phyloP scores from a whole-genome alignment of 768 basidiomycete species.

The Heimioporus sp. region DNA sequence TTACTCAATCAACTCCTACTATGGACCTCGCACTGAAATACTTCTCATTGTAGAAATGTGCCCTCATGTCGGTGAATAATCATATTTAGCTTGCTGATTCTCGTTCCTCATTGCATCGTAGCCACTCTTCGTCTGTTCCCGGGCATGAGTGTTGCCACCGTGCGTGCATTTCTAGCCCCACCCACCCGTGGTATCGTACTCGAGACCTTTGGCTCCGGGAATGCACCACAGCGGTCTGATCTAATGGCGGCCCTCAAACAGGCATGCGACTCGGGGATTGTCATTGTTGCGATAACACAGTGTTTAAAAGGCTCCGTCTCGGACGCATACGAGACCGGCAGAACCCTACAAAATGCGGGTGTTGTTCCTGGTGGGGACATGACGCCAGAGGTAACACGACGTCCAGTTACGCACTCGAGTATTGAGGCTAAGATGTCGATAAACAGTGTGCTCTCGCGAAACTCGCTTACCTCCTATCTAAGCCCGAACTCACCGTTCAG shows the following conservation, averaged over 20 bases:
- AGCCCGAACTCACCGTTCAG: slow-evolving; percentile 64
- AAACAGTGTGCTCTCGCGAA: slow-evolving; percentile 85
- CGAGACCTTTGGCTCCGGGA: slow-evolving; percentile 91
- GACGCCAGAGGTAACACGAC: slow-evolving; percentile 78
- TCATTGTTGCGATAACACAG: slow-evolving; percentile 91
- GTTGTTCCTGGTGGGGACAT: slow-evolving; percentile 87
- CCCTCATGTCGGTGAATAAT: slow-evolving; percentile 69
- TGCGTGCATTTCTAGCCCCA: slow-evolving; percentile 72
- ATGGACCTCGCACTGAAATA: slow-evolving; percentile 9
- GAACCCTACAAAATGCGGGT: slow-evolving; percentile 65
- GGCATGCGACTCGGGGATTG: slow-evolving; percentile 78
- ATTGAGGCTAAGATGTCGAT: slow-evolving; percentile 1
- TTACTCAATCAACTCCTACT: slow-evolving; percentile 17
- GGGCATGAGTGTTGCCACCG: slow-evolving; percentile 73
- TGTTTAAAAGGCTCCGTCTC: slow-evolving; percentile 86
- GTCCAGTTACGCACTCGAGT: neutral
- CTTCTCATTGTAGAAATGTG: slow-evolving; percentile 58
- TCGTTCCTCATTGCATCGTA: slow-evolving; percentile 30
- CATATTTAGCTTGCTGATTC: slow-evolving; percentile 1
- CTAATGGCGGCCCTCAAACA: slow-evolving; percentile 73
- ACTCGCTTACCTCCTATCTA: slow-evolving; percentile 85
- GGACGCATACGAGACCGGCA: slow-evolving; percentile 78
- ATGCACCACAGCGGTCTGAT: slow-evolving; percentile 81
- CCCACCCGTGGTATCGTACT: slow-evolving; percentile 81
- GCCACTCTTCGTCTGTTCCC: slow-evolving; percentile 85